A percentile compares a stretch with the other conserved stretches of the same genome.
Evolutionary conservation across 2,329 filamentous ascomycete genomes (phyloP).

Genomic region (Colletotrichum falcatum): DNA sequence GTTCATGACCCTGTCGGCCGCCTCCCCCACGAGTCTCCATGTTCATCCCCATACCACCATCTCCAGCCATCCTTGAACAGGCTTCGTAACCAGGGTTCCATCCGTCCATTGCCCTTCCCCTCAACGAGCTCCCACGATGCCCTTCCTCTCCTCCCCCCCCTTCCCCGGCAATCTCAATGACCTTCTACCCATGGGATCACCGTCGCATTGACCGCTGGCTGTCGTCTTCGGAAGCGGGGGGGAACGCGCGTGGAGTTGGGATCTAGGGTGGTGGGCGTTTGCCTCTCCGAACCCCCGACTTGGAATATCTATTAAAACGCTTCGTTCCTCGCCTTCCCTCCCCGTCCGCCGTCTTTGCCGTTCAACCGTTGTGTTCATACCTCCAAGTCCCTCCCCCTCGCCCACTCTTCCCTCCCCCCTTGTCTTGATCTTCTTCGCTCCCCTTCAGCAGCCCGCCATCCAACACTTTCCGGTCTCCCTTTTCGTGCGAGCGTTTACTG

Average conservation of each 20-base stretch:
- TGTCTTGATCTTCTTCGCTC: no score
- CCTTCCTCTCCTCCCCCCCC: no score
- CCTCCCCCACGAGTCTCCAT: constrained; percentile 36
- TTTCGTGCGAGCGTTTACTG: constrained; percentile 19
- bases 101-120: constrained; percentile 3
- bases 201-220: constrained; percentile 29
- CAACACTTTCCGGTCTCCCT: neutral
- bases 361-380: constrained; percentile 36
- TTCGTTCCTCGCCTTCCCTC: neutral
- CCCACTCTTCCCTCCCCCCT: neutral
- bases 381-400: neutral
- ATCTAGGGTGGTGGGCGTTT: constrained; percentile 20
- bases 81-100: constrained; percentile 15
- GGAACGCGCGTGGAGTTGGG: constrained; percentile 7
- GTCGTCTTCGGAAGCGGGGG: constrained; percentile 24
- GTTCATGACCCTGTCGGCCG: constrained; percentile 18
- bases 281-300: neutral
- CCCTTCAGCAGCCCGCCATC: constrained; percentile 1
- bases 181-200: constrained; percentile 28
- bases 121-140: neutral
- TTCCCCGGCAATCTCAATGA: neutral
- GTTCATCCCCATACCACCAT: constrained; percentile 33
- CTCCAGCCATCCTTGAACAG: constrained; percentile 27
- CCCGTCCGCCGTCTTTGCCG: neutral
- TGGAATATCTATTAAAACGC: constrained; percentile 29